Evolutionary conservation across 345 rosid species (phyloP).

Genomic region (Microcos paniculata): DNA sequence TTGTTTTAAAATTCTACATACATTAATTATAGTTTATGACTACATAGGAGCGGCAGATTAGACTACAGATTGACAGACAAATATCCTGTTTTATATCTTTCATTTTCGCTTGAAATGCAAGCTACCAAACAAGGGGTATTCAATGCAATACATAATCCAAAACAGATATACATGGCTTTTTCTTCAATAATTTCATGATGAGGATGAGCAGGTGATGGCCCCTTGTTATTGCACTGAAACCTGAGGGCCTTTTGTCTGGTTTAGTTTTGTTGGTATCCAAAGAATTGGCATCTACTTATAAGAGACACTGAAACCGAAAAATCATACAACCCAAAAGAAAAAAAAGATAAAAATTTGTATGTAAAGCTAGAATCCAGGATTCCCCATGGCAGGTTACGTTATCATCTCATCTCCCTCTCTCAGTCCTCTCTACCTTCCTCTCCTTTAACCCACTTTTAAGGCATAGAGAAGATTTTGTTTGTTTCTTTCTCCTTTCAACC

Average conservation of each 20-base stretch:
- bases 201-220: conserved; percentile 22
- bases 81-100: neutral
- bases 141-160: neutral
- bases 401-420: conserved; percentile 1
- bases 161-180: neutral
- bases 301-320: conserved; percentile 13
- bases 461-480: conserved; percentile 28
- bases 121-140: conserved; percentile 2
- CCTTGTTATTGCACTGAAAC: conserved; percentile 32
- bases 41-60: neutral
- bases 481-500: conserved; percentile 21
- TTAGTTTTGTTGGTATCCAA: conserved; percentile 34
- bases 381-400: neutral
- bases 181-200: conserved; percentile 26
- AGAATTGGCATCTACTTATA: conserved; percentile 10
- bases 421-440: no score
- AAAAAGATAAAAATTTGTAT: no score
- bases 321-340: neutral
- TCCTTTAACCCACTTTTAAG: conserved; percentile 15
- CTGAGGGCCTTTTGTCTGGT: conserved; percentile 37
- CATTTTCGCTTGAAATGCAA: conserved; percentile 5
- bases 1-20: neutral
- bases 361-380: conserved; percentile 11
- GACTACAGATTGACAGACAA: neutral
- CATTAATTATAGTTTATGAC: neutral